Conservation (phyloP, 2,329 filamentous ascomycete species). For the Penicillium sp. region DNA sequence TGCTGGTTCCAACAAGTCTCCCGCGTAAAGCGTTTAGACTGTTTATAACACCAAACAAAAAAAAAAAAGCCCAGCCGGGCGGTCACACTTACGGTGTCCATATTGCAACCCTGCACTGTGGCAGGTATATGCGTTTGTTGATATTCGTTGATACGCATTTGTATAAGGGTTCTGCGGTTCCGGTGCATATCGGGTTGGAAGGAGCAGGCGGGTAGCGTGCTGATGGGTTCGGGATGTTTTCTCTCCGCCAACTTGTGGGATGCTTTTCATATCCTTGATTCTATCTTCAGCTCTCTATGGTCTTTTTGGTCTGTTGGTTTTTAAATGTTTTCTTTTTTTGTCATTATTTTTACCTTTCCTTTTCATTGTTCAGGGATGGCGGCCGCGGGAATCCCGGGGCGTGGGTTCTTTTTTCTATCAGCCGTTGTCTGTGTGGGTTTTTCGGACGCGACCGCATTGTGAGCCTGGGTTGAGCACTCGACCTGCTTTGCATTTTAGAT, state of each 20-base stretch:
- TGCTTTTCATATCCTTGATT: conserved; percentile 16
- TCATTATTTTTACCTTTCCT: conserved; percentile 10
- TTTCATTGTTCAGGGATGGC: conserved; percentile 20
- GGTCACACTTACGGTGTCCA: conserved; percentile 38
- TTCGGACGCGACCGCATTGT: conserved; percentile 28
- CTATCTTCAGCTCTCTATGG: conserved; percentile 18
- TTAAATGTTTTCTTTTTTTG: conserved; percentile 23
- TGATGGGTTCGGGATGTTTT: conserved; percentile 40
- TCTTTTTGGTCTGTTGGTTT: conserved; percentile 23
- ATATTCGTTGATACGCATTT: conserved; percentile 47
- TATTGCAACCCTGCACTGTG: conserved; percentile 43
- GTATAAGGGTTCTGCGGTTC: conserved; percentile 49
- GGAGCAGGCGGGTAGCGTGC: conserved; percentile 50
- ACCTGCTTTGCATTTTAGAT: conserved; percentile 37
- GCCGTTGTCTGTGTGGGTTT: conserved; percentile 19
- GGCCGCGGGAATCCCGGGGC: conserved; percentile 17
- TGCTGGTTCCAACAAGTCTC: conserved; percentile 51
- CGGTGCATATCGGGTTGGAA: conserved; percentile 50
- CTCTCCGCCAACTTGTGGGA: conserved; percentile 30
- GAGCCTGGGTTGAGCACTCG: conserved; percentile 28
- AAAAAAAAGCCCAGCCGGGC: conserved; percentile 23
- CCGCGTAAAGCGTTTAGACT: conserved; percentile 36
- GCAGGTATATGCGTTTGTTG: conserved; percentile 43
- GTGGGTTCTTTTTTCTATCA: conserved; percentile 14
- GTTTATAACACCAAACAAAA: conserved; percentile 17